A percentile compares a stretch with the other conserved stretches of the same genome.
Evolutionary conservation across 768 basidiomycete species (phyloP).

Genomic region (Kwoniella botswanensis): DNA sequence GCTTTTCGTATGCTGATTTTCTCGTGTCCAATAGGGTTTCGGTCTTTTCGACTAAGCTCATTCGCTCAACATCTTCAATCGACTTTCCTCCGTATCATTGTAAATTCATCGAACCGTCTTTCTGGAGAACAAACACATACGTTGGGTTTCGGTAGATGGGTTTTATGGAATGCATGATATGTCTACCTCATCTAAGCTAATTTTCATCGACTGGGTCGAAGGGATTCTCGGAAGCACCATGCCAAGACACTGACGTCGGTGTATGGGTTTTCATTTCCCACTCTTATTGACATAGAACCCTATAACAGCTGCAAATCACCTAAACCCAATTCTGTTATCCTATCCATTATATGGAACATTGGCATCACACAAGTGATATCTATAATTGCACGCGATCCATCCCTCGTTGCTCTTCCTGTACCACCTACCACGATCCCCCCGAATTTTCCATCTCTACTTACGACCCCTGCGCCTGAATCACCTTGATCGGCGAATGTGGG

Average conservation of each 20-base stretch:
- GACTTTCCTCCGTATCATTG: conserved; percentile 10
- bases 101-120: neutral
- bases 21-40: conserved; percentile 68
- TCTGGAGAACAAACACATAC: neutral
- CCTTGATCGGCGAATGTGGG: too few relatives aligned
- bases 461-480: neutral
- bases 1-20: too few relatives aligned
- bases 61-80: conserved; percentile 4
- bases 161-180: conserved; percentile 24
- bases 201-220: too few relatives aligned
- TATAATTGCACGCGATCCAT: neutral
- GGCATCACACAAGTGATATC: neutral
- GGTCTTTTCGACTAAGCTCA: conserved; percentile 83
- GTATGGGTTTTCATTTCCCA: too few relatives aligned
- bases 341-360: neutral
- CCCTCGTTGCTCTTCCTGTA: neutral
- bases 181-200: conserved; percentile 4
- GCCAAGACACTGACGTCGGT: too few relatives aligned
- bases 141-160: neutral
- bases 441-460: neutral
- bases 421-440: neutral
- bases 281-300: too few relatives aligned
- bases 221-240: too few relatives aligned
- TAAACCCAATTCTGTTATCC: neutral
- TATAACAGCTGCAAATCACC: neutral